Base-by-base conservation (phyloP, 108 stramenopile genomes). In the Nitzschia sp. region DNA sequence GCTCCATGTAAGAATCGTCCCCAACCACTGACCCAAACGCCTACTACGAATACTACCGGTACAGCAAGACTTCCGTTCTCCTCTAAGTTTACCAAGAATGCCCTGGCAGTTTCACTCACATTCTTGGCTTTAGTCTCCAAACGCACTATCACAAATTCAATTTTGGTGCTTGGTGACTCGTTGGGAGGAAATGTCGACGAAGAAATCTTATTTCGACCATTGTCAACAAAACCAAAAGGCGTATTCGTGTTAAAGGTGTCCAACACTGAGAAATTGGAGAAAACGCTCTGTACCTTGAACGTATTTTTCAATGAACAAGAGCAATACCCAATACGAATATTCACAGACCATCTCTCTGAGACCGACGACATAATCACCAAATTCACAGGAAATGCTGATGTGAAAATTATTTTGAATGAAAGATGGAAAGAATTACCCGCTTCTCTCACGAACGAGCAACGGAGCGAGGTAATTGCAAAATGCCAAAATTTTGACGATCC, bases 301-400 rank as follows among this genome's bases (percentile, higher is more conserved):
- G 50, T 52, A 16, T 52, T 52, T 17, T 52, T 52, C 50, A 52
- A 52, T 23, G 6, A 52, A 5, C 9, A 63, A n/a, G 41, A 46
- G 8, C 38, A 38, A 21, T 63, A 63, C 47, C 61, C 61, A 16
- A 23, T 63, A 19, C 61, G 41, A 45, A 63, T 63, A 48, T 63
- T 63, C 32, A 33, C 44, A 5, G 61, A 63, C 44, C 35, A 63
- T 63, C 35, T 33, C 4, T 6, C 38, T 21, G 8, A 48, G 6
- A 4, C 6, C 16, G 25, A 25, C n/a, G 61, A 4, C 9, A 11
- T 19, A 15, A 63, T 45, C 38, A 4, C 13, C 5, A 26, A 38
- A n/a, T 63, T 45, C 22, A 11, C 61, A 15, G 61, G 61, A 38
- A 23, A 45, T 45, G 35, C 41, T 11, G 41, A 45, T 21, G 19